A percentile compares a stretch with the other conserved stretches of the same genome.
Evolutionary conservation across 257 asterid genomes (phyloP).

Genomic region (Solanum clarkiae): DNA sequence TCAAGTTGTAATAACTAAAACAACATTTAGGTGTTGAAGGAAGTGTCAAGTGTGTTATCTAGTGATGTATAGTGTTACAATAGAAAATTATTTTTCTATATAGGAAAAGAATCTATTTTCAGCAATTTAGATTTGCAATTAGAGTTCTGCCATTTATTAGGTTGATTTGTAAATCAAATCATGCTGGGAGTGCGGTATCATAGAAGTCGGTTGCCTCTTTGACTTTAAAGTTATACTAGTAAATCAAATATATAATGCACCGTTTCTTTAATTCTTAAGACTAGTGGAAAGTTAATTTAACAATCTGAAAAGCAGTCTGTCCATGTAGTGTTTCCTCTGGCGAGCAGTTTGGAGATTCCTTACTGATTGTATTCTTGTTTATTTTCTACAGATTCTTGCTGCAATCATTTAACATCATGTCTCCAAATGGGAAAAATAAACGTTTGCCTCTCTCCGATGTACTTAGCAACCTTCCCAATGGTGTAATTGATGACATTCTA

Average conservation of each 20-base stretch:
- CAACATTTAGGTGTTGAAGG: neutral
- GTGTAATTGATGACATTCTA: neutral
- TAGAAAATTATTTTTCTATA: no score
- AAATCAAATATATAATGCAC: neutral
- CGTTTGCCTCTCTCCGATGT: neutral
- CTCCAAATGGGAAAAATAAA: no score
- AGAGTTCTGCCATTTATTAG: neutral
- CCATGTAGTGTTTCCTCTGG: no score
- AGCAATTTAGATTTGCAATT: neutral
- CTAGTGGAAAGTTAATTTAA: neutral
- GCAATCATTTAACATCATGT: neutral
- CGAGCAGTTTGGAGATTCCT: neutral
- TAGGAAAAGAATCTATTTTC: neutral
- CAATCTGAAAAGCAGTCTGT: neutral
- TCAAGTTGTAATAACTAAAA: neutral
- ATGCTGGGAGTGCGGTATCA: conserved; percentile 12
- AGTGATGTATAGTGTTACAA: neutral
- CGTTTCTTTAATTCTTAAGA: neutral
- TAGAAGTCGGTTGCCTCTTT: neutral
- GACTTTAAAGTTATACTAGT: neutral
- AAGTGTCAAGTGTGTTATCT: neutral
- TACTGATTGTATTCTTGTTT: neutral
- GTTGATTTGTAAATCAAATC: neutral
- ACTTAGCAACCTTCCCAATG: neutral
- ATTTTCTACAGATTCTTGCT: neutral